Evolutionary conservation across 2,329 filamentous ascomycete species (phyloP).

Genomic region (Ramichloridium luteum): DNA sequence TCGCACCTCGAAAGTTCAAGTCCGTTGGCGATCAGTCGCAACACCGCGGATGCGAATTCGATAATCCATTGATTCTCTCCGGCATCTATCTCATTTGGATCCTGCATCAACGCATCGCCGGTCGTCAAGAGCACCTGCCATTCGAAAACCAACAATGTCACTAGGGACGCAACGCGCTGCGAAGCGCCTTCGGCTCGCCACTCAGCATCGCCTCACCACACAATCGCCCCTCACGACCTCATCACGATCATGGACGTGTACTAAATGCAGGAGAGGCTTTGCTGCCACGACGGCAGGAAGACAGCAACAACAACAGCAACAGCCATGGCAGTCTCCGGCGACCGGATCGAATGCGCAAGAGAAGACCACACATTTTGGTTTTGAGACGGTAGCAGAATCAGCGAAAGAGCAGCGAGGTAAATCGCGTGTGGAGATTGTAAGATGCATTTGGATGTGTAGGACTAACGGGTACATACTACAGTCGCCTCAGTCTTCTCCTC

Average conservation of each 20-base stretch:
- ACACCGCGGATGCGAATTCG: no score
- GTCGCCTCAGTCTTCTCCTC: conserved; percentile 88
- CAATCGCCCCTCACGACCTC: no score
- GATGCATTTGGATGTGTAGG: neutral
- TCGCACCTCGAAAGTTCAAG: no score
- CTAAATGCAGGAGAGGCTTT: conserved; percentile 16
- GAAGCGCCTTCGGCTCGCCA: conserved; percentile 22
- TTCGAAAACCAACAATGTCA: no score
- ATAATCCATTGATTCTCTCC: no score
- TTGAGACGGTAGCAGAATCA: conserved; percentile 67
- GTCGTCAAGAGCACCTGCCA: no score
- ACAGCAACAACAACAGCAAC: conserved; percentile 12
- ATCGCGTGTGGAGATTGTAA: neutral
- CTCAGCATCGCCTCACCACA: conserved; percentile 1
- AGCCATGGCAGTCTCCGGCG: conserved; percentile 22
- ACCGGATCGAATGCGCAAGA: conserved; percentile 31
- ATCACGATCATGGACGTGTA: conserved; percentile 17
- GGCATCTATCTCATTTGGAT: no score
- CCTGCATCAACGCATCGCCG: no score
- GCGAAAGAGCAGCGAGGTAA: conserved; percentile 60
- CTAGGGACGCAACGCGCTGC: conserved; percentile 17
- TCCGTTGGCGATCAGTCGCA: no score
- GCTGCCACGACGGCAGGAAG: conserved; percentile 5
- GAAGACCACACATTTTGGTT: conserved; percentile 79
- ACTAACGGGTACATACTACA: conserved; percentile 21